Evolutionary conservation across 192 early-diverging fungal species (phyloP), one percentile per base, ranked within the genome.

Genomic region (Umbelopsis ramanniana): DNA sequence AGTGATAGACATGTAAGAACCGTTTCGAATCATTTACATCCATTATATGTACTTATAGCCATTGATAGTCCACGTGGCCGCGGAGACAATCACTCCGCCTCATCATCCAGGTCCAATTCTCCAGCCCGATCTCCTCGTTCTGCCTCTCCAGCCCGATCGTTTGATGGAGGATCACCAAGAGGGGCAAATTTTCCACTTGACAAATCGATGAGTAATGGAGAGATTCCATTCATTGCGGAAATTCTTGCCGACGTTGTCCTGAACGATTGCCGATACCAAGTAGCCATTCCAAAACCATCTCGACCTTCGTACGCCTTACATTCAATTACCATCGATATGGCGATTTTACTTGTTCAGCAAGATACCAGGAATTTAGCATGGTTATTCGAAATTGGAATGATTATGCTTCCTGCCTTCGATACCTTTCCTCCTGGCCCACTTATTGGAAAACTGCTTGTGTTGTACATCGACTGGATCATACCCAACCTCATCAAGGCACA

Each of bases 301-400:
- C 81, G 85, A 11, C 87, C 87, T 40, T 83, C 84, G 7, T 82
- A 79, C 72, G 73, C 75, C 1, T 72, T 89, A 46, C 87, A 89
- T 26, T 73, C 80, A 10, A 66, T 86, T 19, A 68, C 84, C 6
- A 53, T 89, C 7, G 87, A 89, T 67, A 75, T 89, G 10, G 83
- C 81, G 22, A 40, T 74, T 17, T 12, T 82, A 43, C 46, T 84
- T 15, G 68, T 82, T 3, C 48, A 82, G 22, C 76, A 74, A n/a
- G 72, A 79, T 22, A 63, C 50, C 6, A 52, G 54, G 52, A 74
- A 82, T 57, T 24, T 76, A 11, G 40, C 68, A 21, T 80, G 76
- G 53, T 55, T 89, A 17, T 89, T 86, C 55, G 79, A 84, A 29
- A 73, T 89, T 47, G 87, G 87, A n/a, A 79, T 81, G 45, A 68